Percentiles rank a stretch among this genome's conserved stretches.
phyloP scores from a whole-genome alignment of 768 basidiomycete genomes.

The Boletus barrowsii region DNA sequence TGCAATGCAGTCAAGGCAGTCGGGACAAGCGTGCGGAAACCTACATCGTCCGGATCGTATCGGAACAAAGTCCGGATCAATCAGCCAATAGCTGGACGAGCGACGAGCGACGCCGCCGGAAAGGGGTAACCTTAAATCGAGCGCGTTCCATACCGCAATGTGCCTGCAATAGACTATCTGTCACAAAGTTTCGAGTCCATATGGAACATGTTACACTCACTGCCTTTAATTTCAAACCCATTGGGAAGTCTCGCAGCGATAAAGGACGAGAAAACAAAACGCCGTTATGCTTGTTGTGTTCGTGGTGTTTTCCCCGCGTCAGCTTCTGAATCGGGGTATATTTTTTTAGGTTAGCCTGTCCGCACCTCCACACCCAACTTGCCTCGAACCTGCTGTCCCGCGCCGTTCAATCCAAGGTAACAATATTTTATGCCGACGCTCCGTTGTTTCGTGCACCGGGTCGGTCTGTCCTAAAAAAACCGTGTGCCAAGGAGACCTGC shows the following conservation, averaged over 20 bases:
- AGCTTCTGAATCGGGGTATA: slow-evolving; percentile 11
- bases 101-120: slow-evolving; percentile 32
- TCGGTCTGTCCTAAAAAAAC: too few relatives aligned
- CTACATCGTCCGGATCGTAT: slow-evolving; percentile 6
- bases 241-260: too few relatives aligned
- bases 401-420: slow-evolving; percentile 30
- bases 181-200: slow-evolving; percentile 4
- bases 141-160: slow-evolving; percentile 24
- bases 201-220: too few relatives aligned
- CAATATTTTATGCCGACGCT: background rate
- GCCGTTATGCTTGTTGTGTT: background rate
- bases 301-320: slow-evolving; percentile 8
- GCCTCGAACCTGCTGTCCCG: background rate
- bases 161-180: slow-evolving; percentile 15
- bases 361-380: too few relatives aligned
- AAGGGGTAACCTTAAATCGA: slow-evolving; percentile 34
- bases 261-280: too few relatives aligned
- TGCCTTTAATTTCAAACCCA: too few relatives aligned
- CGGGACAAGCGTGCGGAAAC: background rate
- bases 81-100: slow-evolving; percentile 12
- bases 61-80: slow-evolving; percentile 11
- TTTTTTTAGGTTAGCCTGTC: background rate
- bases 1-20: background rate
- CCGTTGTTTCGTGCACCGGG: too few relatives aligned
- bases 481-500: too few relatives aligned